Percentiles rank a stretch among this genome's conserved stretches.
These are phyloP conservation scores for Wickerhamomyces hampshirensis DNA, from an alignment of 805 yeast species.

Conservation along the genomic window DNA sequence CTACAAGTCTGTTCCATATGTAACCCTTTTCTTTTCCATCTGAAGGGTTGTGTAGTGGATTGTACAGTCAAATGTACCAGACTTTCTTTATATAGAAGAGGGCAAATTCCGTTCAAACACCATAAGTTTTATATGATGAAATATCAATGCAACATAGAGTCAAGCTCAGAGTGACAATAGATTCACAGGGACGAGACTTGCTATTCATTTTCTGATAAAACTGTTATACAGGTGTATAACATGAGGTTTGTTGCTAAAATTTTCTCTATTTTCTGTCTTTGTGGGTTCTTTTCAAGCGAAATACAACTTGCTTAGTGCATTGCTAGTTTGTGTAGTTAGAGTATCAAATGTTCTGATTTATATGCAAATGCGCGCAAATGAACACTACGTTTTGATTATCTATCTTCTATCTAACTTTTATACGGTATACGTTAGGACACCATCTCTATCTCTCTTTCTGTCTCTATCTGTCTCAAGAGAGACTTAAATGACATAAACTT, in stretches of 20 bases:
- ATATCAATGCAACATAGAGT: conserved; percentile 80
- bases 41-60: conserved; percentile 1
- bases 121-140: conserved; percentile 50
- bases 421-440: too few relatives aligned
- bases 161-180: conserved; percentile 70
- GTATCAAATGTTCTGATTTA: too few relatives aligned
- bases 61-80: conserved; percentile 69
- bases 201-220: conserved; percentile 29
- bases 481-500: too few relatives aligned
- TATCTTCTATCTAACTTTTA: too few relatives aligned
- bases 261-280: neutral
- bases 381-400: too few relatives aligned
- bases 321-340: too few relatives aligned
- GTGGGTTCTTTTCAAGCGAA: too few relatives aligned
- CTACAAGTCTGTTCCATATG: conserved; percentile 11
- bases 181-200: conserved; percentile 66
- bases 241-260: conserved; percentile 4
- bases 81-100: conserved; percentile 27
- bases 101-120: neutral
- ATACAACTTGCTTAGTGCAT: too few relatives aligned
- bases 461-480: too few relatives aligned
- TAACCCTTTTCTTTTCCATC: conserved; percentile 13
- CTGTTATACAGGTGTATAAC: conserved; percentile 18
- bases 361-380: too few relatives aligned
- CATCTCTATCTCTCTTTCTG: too few relatives aligned